Base-by-base conservation (phyloP, 495 filamentous ascomycete genomes). In the Xylaria longipes region DNA sequence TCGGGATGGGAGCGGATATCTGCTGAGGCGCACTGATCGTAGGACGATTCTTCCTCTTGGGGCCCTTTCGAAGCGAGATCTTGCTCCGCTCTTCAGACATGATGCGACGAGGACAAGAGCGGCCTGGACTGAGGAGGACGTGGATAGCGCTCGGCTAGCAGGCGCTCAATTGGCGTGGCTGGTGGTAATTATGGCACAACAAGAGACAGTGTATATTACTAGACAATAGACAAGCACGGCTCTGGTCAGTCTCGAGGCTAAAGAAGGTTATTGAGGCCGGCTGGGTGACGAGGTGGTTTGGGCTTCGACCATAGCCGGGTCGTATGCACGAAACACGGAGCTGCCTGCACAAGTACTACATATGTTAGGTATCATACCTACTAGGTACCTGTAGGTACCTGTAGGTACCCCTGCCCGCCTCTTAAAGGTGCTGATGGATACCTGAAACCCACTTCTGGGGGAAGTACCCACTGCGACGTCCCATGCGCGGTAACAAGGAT, bases 21-120 rank as follows among this genome's bases (percentile, higher is more conserved):
- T 94, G 92, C 73, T 91, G 89, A 7, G 94, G 92, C n/a, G 91
- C 91, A 81, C 93, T 94, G 80, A 97, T 94, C 72, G 91, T 87
- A 61, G 92, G 91, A 11, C 90, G 89, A 20, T 87, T 88, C 67
- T 94, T 92, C 75, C 93, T 88, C 85, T 96, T 97, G 77, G 91
- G 77, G 37, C 82, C 84, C 73, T 81, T 97, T 68, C 96, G 90
- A 69, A 99, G 90, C 57, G 95, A 98, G 76, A 97, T 92, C 80
- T 92, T 93, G 77, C 89, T 83, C 77, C 85, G 83, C 70, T 89
- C 90, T 74, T 94, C 90, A 65, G 90, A 89, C 80, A 86, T 87
- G 67, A 74, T 71, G 76, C 14, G 46, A 43, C 45, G 33, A 63
- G 43, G 35, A 22, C 48, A 20, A n/a, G 17, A 3, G 39, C 9